These are phyloP conservation scores for Xerocomus nothofagi DNA, from an alignment of 1,284 basidiomycete genomes.

Conservation along the genomic window DNA sequence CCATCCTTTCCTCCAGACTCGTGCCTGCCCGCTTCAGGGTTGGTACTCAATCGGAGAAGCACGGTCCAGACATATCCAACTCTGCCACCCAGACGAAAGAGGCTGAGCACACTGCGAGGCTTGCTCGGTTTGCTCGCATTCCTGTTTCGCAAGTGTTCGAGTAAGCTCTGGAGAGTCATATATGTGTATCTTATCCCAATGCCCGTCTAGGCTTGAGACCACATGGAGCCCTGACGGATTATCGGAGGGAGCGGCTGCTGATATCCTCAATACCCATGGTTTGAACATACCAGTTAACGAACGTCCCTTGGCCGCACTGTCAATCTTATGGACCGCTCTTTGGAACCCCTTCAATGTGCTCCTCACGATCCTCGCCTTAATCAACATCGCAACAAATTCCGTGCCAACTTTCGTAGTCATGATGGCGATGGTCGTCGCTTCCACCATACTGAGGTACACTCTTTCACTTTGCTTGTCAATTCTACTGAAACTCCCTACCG, in stretches of 20 bases:
- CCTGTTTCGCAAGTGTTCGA: constrained; percentile 25
- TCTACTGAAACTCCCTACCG: not conserved
- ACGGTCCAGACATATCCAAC: constrained; percentile 32
- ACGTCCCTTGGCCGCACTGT: constrained; percentile 31
- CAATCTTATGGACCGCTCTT: constrained; percentile 30
- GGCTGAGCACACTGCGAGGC: constrained; percentile 21
- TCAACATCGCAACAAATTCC: constrained; percentile 34
- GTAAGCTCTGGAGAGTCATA: constrained; percentile 11
- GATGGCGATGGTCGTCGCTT: constrained; percentile 35
- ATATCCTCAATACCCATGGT: constrained; percentile 24
- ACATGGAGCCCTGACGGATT: constrained; percentile 27
- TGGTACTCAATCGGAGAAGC: constrained; percentile 20
- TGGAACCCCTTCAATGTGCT: constrained; percentile 35
- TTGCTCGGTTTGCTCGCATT: constrained; percentile 29
- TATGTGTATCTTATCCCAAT: not conserved
- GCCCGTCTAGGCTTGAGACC: constrained; percentile 27
- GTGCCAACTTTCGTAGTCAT: constrained; percentile 34
- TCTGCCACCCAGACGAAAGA: constrained; percentile 19
- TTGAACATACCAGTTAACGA: constrained; percentile 30
- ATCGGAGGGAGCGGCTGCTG: constrained; percentile 24
- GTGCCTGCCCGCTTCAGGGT: constrained; percentile 26
- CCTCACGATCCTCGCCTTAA: constrained; percentile 30
- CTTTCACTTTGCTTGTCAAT: not conserved
- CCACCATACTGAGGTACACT: constrained; percentile 28
- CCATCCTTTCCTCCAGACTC: constrained; percentile 23